A percentile compares a stretch with the other conserved stretches of the same genome.
These are phyloP conservation scores for Fraxinus cuspidata DNA, from an alignment of 257 asterid species.

Conservation along the genomic window DNA sequence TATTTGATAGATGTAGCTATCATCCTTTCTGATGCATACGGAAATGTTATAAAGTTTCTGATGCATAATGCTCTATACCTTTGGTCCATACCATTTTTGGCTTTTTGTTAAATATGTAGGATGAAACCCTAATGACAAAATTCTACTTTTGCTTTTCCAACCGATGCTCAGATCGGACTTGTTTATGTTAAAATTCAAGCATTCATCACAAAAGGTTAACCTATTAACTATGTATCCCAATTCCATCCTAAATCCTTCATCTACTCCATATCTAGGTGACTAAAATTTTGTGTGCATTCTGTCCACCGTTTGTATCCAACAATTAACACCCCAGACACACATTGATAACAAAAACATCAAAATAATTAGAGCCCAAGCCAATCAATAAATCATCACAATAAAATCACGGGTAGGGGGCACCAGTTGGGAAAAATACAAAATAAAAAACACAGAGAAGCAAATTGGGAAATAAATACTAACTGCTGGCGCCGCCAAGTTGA, in stretches of 20 bases:
- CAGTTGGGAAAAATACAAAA: background rate
- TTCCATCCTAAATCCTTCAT: background rate
- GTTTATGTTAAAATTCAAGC: background rate
- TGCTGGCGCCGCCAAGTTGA: constrained; percentile 80
- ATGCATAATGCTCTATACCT: background rate
- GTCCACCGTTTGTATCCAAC: background rate
- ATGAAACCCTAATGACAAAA: background rate
- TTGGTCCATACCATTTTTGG: background rate
- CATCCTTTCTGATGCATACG: background rate
- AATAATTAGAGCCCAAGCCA: no score
- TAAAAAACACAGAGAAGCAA: background rate
- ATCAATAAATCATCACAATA: no score
- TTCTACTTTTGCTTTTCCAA: background rate
- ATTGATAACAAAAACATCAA: background rate
- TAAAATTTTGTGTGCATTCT: background rate
- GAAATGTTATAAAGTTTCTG: no score
- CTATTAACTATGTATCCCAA: background rate
- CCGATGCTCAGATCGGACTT: background rate
- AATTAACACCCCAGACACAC: background rate
- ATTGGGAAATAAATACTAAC: constrained; percentile 47
- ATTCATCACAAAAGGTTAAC: background rate
- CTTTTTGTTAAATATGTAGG: background rate
- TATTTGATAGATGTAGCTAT: background rate
- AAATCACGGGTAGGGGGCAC: background rate
- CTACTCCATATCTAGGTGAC: background rate